Percentiles rank a stretch among this genome's conserved stretches.
Evolutionary conservation across 768 basidiomycete genomes (phyloP).

Genomic region (Mycena venus): DNA sequence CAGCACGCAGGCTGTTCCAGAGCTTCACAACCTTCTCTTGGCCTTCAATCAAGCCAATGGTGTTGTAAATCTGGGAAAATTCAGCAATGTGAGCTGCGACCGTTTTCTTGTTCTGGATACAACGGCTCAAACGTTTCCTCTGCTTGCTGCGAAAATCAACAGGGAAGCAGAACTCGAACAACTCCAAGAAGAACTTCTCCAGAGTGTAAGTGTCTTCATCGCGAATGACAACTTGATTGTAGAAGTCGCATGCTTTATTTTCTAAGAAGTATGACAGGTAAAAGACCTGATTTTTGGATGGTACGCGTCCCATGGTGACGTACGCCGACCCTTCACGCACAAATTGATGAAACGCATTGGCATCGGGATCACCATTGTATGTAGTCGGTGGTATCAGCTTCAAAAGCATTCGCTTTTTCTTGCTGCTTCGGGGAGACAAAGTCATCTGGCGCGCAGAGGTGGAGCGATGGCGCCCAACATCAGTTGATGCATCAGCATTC

Average conservation of each 20-base stretch:
- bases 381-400: slow-evolving; percentile 40
- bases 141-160: slow-evolving; percentile 35
- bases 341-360: slow-evolving; percentile 40
- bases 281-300: slow-evolving; percentile 28
- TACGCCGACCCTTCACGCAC: slow-evolving; percentile 41
- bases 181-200: slow-evolving; percentile 46
- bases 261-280: slow-evolving; percentile 46
- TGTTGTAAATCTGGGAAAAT: slow-evolving; percentile 37
- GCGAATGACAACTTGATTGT: slow-evolving; percentile 43
- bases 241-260: slow-evolving; percentile 48
- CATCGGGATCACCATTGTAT: slow-evolving; percentile 43
- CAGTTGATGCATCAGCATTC: neutral
- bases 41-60: slow-evolving; percentile 26
- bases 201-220: slow-evolving; percentile 44
- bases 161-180: too few species aligned
- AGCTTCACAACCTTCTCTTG: slow-evolving; percentile 39
- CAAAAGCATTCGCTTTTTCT: slow-evolving; percentile 25
- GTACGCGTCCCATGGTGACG: slow-evolving; percentile 37
- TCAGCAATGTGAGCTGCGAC: slow-evolving; percentile 42
- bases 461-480: neutral
- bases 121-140: neutral
- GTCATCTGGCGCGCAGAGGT: neutral
- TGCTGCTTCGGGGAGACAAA: neutral
- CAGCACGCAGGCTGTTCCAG: slow-evolving; percentile 38
- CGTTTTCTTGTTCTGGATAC: slow-evolving; percentile 8